Percentiles rank a stretch among this genome's conserved stretches.
Conservation (phyloP, 306 rosid genomes). For the Amphicarpaea edgeworthii region DNA sequence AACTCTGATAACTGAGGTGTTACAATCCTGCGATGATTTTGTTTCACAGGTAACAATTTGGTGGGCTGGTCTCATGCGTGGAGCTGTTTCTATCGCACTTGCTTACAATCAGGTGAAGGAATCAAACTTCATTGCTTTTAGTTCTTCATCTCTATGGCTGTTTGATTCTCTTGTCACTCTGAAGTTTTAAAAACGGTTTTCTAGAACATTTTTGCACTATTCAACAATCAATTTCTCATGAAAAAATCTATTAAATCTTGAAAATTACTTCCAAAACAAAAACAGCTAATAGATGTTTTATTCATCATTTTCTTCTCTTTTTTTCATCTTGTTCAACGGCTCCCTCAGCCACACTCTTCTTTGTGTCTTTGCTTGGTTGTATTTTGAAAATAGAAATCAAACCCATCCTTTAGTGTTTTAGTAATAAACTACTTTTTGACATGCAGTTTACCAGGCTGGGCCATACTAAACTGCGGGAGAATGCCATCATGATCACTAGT, state of each 20-base stretch:
- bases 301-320: too few relatives aligned
- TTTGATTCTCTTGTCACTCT: too few relatives aligned
- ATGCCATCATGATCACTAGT: constrained; percentile 95
- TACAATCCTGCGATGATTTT: constrained; percentile 12
- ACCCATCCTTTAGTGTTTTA: not conserved
- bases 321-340: too few relatives aligned
- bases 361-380: too few relatives aligned
- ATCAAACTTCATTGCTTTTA: constrained; percentile 37
- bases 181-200: too few relatives aligned
- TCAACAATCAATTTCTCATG: too few relatives aligned
- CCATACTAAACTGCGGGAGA: constrained; percentile 70
- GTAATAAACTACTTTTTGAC: constrained; percentile 24
- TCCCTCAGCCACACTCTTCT: too few relatives aligned
- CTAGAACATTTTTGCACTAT: too few relatives aligned
- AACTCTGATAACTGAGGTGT: not conserved
- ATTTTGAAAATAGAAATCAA: too few relatives aligned
- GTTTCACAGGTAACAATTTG: constrained; percentile 81
- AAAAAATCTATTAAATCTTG: too few relatives aligned
- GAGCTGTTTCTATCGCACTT: constrained; percentile 97
- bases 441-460: constrained; percentile 87
- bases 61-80: constrained; percentile 99
- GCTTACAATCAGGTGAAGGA: constrained; percentile 88
- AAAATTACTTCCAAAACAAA: too few relatives aligned
- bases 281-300: too few relatives aligned
- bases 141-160: constrained; percentile 4